Conservation (phyloP, 1,284 basidiomycete species). For the Cutaneotrichosporon sp. region DNA sequence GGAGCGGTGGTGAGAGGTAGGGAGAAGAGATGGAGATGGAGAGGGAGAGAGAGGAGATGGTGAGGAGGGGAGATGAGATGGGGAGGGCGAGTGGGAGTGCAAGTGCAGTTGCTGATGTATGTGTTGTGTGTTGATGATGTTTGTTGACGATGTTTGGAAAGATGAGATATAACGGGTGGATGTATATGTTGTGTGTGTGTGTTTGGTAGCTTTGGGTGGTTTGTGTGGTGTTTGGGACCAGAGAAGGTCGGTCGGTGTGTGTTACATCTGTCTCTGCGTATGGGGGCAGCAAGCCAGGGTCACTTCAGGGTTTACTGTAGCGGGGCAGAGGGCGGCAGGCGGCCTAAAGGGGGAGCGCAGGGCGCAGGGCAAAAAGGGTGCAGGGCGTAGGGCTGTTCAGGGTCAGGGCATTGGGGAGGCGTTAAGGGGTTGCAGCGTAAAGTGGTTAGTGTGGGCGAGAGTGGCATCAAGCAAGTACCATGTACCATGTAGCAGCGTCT, state of each 20-base stretch:
- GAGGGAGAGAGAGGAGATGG: background rate
- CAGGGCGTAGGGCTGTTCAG: too few relatives aligned
- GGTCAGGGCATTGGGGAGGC: too few relatives aligned
- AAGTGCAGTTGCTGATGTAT: background rate
- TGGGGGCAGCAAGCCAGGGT: background rate
- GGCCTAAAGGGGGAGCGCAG: too few relatives aligned
- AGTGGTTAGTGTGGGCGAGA: too few relatives aligned
- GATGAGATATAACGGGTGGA: background rate
- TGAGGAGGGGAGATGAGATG: background rate
- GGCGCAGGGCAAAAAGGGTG: too few relatives aligned
- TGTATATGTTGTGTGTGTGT: background rate
- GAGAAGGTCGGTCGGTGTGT: background rate
- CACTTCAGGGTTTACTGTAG: too few relatives aligned
- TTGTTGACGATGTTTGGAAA: background rate
- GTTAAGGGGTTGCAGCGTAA: too few relatives aligned
- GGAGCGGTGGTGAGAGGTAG: background rate
- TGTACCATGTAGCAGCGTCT: too few relatives aligned
- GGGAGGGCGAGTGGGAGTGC: background rate
- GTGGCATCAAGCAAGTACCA: too few relatives aligned
- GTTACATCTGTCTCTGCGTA: background rate
- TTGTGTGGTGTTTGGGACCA: background rate
- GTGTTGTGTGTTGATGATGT: background rate
- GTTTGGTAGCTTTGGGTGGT: background rate
- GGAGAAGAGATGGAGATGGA: background rate
- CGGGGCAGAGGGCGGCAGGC: too few relatives aligned